A percentile compares a stretch with the other conserved stretches of the same genome.
These are phyloP conservation scores for Elsinoe australis DNA, from an alignment of 2,329 filamentous ascomycete species.

Conservation along the genomic window DNA sequence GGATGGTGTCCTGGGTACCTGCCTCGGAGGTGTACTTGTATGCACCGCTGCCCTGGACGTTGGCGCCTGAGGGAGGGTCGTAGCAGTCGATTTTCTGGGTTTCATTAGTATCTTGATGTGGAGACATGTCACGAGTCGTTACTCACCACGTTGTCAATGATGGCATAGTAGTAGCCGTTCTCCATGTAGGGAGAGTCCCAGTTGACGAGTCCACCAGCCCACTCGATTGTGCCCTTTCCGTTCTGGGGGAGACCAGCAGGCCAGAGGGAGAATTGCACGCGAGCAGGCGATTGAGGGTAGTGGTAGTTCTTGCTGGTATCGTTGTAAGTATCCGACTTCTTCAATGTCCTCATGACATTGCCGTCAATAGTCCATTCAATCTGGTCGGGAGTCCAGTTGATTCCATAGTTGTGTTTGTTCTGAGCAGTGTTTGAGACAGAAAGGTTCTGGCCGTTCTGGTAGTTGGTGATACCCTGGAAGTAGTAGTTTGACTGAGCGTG, in stretches of 20 bases:
- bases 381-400: constrained; percentile 82
- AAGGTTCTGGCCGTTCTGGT: constrained; percentile 68
- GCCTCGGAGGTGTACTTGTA: constrained; percentile 65
- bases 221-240: constrained; percentile 73
- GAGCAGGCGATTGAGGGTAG: constrained; percentile 84
- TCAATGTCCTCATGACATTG: constrained; percentile 62
- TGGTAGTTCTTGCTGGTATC: constrained; percentile 69
- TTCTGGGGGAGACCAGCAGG: constrained; percentile 77
- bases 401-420: constrained; percentile 82
- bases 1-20: constrained; percentile 68
- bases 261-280: constrained; percentile 93
- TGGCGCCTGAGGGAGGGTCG: constrained; percentile 64
- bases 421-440: constrained; percentile 61
- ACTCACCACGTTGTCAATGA: constrained; percentile 57
- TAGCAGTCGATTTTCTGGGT: constrained; percentile 66
- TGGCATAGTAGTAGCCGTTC: constrained; percentile 83
- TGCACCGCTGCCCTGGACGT: constrained; percentile 47
- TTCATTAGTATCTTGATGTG: background rate
- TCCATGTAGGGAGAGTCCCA: constrained; percentile 79
- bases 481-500: constrained; percentile 93
- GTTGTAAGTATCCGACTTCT: constrained; percentile 80
- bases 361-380: constrained; percentile 87
- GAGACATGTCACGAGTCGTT: too few relatives aligned
- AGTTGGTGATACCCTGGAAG: constrained; percentile 86
- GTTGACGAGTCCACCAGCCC: constrained; percentile 85